Evolutionary conservation across 257 asterid species (phyloP), one percentile per base, ranked within the genome.

Genomic region (Penstemon newberryi): DNA sequence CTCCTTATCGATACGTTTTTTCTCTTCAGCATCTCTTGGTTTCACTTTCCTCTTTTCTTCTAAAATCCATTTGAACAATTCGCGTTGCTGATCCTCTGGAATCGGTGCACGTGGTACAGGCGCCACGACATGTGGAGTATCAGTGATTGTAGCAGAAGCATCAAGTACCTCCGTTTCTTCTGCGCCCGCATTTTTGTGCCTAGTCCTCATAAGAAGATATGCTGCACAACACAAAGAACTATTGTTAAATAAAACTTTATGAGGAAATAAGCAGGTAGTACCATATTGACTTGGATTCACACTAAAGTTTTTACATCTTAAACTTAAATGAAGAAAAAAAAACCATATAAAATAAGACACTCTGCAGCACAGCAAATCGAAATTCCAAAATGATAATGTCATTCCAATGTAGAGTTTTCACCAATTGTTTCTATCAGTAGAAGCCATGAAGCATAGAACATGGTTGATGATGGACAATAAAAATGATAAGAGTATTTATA

Each of bases 11-110:
- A 83, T 83, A 42, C 82, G 88, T 42, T 70, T 88, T 73, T 65
- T 88, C 89, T 91, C 97, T 63, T 79, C 88, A 0, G 81, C 72
- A 36, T 86, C 91, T 81, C 66, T 81, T 25, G 95, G 88, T 73
- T 86, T 83, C 70, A 73, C 64, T 71, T 81, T 88, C 73, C 97
- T 85, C 89, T 82, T 86, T 83, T 91, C 95, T 68, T 86, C 95
- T 54, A 91, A 73, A 41, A 91, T 69, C 97, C 96, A 91, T 75
- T 81, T 85, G 73, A 82, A 80, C 61, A 91, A 70, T 61, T 88
- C 95, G 4, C 84, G 84, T 61, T 86, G 96, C 73, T 82, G 87
- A 52, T 80, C 84, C 77, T 79, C 91, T 0, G 95, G 89, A 65
- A 88, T 76, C 9, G 89, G 93, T 39, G 84, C 80, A 11, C 81